These are phyloP conservation scores for Stereocaulon alpinum DNA, from an alignment of 495 filamentous ascomycete species.

Conservation along the genomic window DNA sequence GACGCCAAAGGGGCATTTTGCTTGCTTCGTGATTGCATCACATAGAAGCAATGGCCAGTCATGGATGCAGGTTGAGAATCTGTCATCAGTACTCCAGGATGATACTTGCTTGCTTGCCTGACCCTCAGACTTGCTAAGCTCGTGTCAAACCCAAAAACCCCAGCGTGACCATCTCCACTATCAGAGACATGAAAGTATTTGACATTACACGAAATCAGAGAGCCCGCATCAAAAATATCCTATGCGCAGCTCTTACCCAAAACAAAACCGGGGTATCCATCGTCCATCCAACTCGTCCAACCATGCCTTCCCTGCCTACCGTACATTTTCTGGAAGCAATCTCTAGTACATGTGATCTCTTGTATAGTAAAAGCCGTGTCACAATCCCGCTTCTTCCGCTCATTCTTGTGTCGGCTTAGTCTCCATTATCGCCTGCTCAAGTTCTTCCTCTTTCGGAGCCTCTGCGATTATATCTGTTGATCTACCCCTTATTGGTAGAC, in stretches of 20 bases:
- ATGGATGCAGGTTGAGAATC: too few species aligned
- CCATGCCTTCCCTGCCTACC: constrained; percentile 3
- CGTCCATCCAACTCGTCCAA: constrained; percentile 2
- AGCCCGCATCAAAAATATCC: neutral
- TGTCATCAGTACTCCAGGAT: too few species aligned
- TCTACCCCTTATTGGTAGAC: constrained; percentile 4
- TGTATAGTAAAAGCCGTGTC: neutral
- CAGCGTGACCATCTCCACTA: neutral
- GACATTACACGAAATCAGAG: constrained; percentile 1
- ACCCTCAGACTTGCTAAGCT: neutral
- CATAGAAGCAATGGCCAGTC: too few species aligned
- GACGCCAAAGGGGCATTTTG: too few species aligned
- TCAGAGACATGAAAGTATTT: constrained; percentile 2
- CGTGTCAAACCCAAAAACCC: neutral
- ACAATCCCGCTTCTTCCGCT: neutral
- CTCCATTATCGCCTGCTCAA: constrained; percentile 3
- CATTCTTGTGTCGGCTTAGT: neutral
- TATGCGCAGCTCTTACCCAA: neutral
- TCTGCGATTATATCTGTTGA: constrained; percentile 8
- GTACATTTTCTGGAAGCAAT: constrained; percentile 4
- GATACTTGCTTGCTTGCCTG: too few species aligned
- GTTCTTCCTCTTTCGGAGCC: constrained; percentile 4
- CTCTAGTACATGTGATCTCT: constrained; percentile 3
- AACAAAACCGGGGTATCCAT: constrained; percentile 3
- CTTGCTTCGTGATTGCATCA: too few species aligned